Evolutionary conservation across 2,329 filamentous ascomycete species (phyloP).

Genomic region (Pestalotiopsis sp.): DNA sequence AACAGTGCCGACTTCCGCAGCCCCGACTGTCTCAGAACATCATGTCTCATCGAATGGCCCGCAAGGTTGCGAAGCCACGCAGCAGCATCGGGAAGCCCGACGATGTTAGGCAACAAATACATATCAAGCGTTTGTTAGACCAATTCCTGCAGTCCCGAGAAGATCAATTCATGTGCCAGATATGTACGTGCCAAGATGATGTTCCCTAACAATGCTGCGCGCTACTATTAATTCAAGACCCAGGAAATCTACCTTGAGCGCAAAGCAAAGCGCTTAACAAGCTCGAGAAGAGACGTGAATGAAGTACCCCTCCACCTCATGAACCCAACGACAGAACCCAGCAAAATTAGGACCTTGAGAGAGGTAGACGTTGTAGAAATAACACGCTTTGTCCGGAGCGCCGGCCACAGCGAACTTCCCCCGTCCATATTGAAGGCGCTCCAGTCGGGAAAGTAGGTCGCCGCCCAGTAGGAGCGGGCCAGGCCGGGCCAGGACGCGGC

Average conservation of each 20-base stretch:
- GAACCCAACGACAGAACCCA: not conserved
- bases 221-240: too few relatives aligned
- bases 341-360: not conserved
- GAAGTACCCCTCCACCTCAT: not conserved
- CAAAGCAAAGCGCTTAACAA: not conserved
- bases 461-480: constrained; percentile 31
- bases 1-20: too few relatives aligned
- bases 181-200: too few relatives aligned
- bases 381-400: not conserved
- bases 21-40: too few relatives aligned
- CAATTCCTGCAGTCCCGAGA: too few relatives aligned
- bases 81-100: too few relatives aligned
- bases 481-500: constrained; percentile 37
- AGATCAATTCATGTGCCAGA: too few relatives aligned
- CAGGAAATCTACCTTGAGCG: not conserved
- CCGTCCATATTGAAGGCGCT: constrained; percentile 15
- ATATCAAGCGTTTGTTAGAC: too few relatives aligned
- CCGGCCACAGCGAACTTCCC: not conserved
- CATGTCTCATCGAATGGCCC: too few relatives aligned
- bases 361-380: not conserved
- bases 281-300: not conserved
- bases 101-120: too few relatives aligned
- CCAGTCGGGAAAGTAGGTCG: constrained; percentile 25
- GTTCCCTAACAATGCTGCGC: too few relatives aligned
- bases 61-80: too few relatives aligned